Conservation (phyloP, 495 filamentous ascomycete genomes). For the Hamigera avellanea region DNA sequence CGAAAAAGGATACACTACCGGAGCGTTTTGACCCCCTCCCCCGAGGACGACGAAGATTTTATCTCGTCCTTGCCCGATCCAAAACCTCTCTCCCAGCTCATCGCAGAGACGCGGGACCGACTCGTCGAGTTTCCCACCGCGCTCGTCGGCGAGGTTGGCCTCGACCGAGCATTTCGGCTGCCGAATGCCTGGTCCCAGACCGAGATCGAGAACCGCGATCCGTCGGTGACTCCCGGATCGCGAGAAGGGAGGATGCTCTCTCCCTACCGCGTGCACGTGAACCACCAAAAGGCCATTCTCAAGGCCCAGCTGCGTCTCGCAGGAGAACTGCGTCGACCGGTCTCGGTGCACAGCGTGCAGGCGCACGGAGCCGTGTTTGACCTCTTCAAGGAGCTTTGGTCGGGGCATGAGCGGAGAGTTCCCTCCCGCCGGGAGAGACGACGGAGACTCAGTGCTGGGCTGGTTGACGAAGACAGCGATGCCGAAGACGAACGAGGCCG, state of each 20-base stretch:
- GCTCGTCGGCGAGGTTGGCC: constrained; percentile 78
- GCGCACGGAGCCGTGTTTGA: constrained; percentile 78
- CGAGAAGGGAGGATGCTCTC: constrained; percentile 67
- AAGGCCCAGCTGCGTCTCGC: constrained; percentile 78
- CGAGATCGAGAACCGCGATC: constrained; percentile 40
- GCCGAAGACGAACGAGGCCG: constrained; percentile 15
- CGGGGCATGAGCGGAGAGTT: constrained; percentile 63
- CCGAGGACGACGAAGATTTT: constrained; percentile 44
- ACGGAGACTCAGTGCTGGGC: constrained; percentile 23
- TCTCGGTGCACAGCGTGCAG: constrained; percentile 85
- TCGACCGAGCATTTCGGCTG: constrained; percentile 78
- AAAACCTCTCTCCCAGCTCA: constrained; percentile 49
- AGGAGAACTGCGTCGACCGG: constrained; percentile 66
- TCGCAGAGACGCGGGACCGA: constrained; percentile 51
- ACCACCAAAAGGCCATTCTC: constrained; percentile 68
- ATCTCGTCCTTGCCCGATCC: constrained; percentile 60
- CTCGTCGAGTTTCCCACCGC: constrained; percentile 54
- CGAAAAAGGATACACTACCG: constrained; percentile 56
- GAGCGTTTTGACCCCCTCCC: constrained; percentile 46
- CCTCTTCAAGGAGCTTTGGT: constrained; percentile 63
- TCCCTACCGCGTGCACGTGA: constrained; percentile 60
- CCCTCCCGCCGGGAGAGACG: constrained; percentile 51
- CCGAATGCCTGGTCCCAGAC: constrained; percentile 50
- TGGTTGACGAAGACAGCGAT: constrained; percentile 19
- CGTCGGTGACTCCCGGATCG: constrained; percentile 62